Evolutionary conservation across 2,329 filamentous ascomycete species (phyloP).

Genomic region (Diaporthe ilicicola): DNA sequence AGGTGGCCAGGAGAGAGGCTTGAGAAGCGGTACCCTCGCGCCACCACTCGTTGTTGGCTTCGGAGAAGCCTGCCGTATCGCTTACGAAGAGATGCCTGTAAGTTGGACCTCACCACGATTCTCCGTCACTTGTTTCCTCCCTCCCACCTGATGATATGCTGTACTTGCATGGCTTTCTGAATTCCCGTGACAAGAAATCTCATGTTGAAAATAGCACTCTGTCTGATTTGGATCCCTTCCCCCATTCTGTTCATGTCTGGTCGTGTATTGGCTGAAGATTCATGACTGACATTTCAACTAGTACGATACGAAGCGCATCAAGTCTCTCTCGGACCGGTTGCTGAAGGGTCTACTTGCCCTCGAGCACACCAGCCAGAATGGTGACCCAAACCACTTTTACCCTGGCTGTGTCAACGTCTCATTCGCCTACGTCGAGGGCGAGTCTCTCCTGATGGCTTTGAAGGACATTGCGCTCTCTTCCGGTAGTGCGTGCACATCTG

Average conservation of each 20-base stretch:
- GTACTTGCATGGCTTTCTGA: conserved; percentile 93
- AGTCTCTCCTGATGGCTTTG: conserved; percentile 96
- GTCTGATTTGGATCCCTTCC: conserved; percentile 60
- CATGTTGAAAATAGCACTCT: conserved; percentile 73
- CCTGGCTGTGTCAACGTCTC: conserved; percentile 98
- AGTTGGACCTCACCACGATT: conserved; percentile 48
- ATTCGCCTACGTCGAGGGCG: conserved; percentile 97
- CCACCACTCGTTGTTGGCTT: conserved; percentile 91
- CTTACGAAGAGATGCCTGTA: conserved; percentile 90
- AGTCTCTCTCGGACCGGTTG: conserved; percentile 82
- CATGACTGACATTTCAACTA: conserved; percentile 48
- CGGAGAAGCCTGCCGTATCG: conserved; percentile 93
- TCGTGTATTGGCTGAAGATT: background rate
- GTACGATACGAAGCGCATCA: conserved; percentile 92
- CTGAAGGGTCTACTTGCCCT: conserved; percentile 83
- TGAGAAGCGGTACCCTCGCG: conserved; percentile 92
- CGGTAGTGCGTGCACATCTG: conserved; percentile 95
- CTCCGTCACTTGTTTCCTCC: conserved; percentile 26
- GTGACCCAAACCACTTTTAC: conserved; percentile 84
- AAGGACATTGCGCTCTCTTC: conserved; percentile 98
- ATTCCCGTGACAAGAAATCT: conserved; percentile 68
- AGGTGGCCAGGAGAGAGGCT: conserved; percentile 93
- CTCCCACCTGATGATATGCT: conserved; percentile 77
- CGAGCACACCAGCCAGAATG: conserved; percentile 93
- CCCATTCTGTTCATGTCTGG: background rate